These are phyloP conservation scores for Trichoderma reesei DNA, from an alignment of 495 filamentous ascomycete genomes.

Conservation along the genomic window DNA sequence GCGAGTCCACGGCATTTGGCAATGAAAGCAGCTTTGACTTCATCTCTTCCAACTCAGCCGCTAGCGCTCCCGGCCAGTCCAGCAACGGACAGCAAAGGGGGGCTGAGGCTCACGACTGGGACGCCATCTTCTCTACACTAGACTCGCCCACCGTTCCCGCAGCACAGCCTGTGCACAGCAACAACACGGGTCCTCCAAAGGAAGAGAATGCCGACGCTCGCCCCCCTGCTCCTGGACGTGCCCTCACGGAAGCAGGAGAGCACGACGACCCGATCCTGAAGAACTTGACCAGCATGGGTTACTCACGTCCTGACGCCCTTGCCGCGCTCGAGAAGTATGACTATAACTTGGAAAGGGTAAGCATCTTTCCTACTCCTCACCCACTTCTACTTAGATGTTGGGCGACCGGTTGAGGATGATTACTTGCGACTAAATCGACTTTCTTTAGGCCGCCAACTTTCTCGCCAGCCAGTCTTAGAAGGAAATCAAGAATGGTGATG, in stretches of 20 bases:
- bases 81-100: conserved; percentile 28
- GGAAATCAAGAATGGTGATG: not conserved
- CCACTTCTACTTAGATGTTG: conserved; percentile 1
- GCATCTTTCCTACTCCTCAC: conserved; percentile 18
- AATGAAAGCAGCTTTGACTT: conserved; percentile 42
- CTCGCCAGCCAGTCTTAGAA: conserved; percentile 36
- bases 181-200: conserved; percentile 18
- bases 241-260: conserved; percentile 61
- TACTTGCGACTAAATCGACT: conserved; percentile 8
- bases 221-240: conserved; percentile 43
- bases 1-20: conserved; percentile 36
- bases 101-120: conserved; percentile 74
- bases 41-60: conserved; percentile 31
- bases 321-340: conserved; percentile 86
- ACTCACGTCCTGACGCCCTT: conserved; percentile 66
- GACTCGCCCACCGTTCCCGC: conserved; percentile 42
- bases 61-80: conserved; percentile 46
- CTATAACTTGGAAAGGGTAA: conserved; percentile 90
- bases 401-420: not conserved
- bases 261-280: conserved; percentile 89
- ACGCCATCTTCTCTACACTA: conserved; percentile 80
- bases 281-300: conserved; percentile 86
- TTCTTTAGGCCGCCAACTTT: conserved; percentile 35
- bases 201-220: conserved; percentile 27
- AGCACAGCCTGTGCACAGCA: conserved; percentile 17